These are phyloP conservation scores for Domatiomyces globalis DNA, from an alignment of 2,329 filamentous ascomycete species.

Conservation along the genomic window DNA sequence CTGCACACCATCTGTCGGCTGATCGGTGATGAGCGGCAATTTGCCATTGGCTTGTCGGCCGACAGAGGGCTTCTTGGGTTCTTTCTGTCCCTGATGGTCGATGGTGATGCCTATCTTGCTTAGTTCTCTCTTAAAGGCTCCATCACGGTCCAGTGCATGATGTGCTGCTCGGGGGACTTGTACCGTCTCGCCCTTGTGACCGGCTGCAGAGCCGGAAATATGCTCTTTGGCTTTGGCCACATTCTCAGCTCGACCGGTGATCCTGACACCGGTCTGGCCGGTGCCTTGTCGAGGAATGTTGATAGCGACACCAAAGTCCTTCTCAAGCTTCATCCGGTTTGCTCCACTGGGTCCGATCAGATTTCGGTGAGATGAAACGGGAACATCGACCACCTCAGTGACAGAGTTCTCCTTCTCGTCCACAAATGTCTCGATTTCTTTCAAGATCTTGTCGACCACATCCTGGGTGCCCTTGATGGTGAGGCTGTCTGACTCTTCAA, in stretches of 20 bases:
- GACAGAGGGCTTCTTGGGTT: slow-evolving; percentile 52
- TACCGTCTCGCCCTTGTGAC: slow-evolving; percentile 78
- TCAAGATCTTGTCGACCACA: slow-evolving; percentile 78
- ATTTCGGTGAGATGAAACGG: slow-evolving; percentile 75
- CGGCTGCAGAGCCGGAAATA: slow-evolving; percentile 63
- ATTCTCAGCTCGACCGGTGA: slow-evolving; percentile 62
- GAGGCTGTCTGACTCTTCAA: slow-evolving; percentile 67
- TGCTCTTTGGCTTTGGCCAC: slow-evolving; percentile 80
- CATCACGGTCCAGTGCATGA: slow-evolving; percentile 73
- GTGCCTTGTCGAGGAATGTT: slow-evolving; percentile 86
- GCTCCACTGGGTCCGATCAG: slow-evolving; percentile 89
- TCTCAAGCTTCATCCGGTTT: slow-evolving; percentile 68
- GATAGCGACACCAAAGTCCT: slow-evolving; percentile 70
- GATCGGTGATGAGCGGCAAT: slow-evolving; percentile 83
- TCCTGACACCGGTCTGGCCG: slow-evolving; percentile 69
- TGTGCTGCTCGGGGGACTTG: slow-evolving; percentile 70
- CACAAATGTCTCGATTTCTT: slow-evolving; percentile 68
- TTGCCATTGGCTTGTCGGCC: slow-evolving; percentile 42
- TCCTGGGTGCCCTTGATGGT: slow-evolving; percentile 72
- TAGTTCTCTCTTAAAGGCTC: slow-evolving; percentile 83
- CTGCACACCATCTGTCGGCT: slow-evolving; percentile 47
- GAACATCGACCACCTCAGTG: slow-evolving; percentile 64
- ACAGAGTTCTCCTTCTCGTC: slow-evolving; percentile 72
- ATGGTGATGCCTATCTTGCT: slow-evolving; percentile 80
- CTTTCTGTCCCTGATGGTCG: slow-evolving; percentile 69